phyloP scores from a whole-genome alignment of 23 red algal genomes.

The Gracilaria gracilis region DNA sequence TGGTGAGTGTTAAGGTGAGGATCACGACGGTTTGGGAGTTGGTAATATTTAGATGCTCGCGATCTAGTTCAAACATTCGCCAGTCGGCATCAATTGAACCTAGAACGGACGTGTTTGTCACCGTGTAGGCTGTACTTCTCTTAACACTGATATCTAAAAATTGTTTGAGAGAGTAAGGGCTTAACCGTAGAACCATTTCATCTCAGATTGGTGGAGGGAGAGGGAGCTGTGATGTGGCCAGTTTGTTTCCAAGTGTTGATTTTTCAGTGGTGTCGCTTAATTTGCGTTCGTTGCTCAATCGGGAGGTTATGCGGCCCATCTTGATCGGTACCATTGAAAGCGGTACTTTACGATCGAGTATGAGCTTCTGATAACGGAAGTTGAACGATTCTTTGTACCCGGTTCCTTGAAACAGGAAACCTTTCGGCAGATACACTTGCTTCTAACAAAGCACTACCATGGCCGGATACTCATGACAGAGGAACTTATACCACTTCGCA shows the following conservation, averaged over 20 bases:
- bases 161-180: background rate
- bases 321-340: background rate
- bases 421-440: background rate
- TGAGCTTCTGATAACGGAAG: background rate
- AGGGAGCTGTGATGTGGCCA: background rate
- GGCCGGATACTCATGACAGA: constrained; percentile 15
- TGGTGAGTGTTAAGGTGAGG: background rate
- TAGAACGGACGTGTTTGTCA: background rate
- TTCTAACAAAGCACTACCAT: constrained; percentile 1
- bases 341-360: background rate
- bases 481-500: constrained; percentile 20
- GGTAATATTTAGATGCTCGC: background rate
- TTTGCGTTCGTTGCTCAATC: background rate
- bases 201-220: background rate
- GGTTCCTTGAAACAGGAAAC: constrained; percentile 38
- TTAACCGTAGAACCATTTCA: too few species aligned
- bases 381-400: constrained; percentile 29
- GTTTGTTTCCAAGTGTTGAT: background rate
- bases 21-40: background rate
- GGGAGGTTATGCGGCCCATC: background rate
- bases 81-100: background rate
- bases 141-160: background rate
- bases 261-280: background rate
- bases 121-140: background rate
- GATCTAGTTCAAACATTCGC: background rate